Evolutionary conservation across 2,329 filamentous ascomycete species (phyloP).

Genomic region (Ophiostoma sp.): DNA sequence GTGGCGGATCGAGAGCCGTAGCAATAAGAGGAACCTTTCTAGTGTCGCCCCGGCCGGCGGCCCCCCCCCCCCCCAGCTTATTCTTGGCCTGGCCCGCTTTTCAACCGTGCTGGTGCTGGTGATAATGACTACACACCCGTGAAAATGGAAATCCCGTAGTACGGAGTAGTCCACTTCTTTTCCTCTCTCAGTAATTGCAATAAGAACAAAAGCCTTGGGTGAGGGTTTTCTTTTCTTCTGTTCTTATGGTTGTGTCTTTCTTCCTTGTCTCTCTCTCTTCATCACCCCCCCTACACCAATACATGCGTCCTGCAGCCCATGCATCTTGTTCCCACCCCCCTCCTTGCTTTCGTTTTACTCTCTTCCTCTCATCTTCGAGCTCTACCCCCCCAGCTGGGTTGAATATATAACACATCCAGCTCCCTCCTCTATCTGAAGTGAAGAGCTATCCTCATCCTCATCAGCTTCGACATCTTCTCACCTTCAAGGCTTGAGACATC

Average conservation of each 20-base stretch:
- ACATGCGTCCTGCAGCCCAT: neutral
- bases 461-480: neutral
- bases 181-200: neutral
- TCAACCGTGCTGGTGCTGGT: slow-evolving; percentile 10
- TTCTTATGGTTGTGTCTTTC: neutral
- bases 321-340: neutral
- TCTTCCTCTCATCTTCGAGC: neutral
- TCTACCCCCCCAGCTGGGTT: neutral
- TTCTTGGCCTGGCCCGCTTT: slow-evolving; percentile 13
- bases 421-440: slow-evolving; percentile 6
- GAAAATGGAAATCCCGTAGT: slow-evolving; percentile 12
- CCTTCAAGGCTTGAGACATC: neutral
- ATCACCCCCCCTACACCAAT: neutral
- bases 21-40: neutral
- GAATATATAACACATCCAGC: slow-evolving; percentile 12
- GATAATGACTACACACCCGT: slow-evolving; percentile 15
- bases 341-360: neutral
- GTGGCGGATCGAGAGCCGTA: slow-evolving; percentile 4
- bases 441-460: neutral
- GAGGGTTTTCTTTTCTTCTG: slow-evolving; percentile 6
- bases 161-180: slow-evolving; percentile 9
- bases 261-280: neutral
- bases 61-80: slow-evolving; percentile 11
- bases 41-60: slow-evolving; percentile 7
- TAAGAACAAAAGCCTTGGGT: neutral